Percentiles rank a stretch among this genome's conserved stretches.
Evolutionary conservation across 768 basidiomycete genomes (phyloP).

Genomic region (Sporobolomyces phaffii): DNA sequence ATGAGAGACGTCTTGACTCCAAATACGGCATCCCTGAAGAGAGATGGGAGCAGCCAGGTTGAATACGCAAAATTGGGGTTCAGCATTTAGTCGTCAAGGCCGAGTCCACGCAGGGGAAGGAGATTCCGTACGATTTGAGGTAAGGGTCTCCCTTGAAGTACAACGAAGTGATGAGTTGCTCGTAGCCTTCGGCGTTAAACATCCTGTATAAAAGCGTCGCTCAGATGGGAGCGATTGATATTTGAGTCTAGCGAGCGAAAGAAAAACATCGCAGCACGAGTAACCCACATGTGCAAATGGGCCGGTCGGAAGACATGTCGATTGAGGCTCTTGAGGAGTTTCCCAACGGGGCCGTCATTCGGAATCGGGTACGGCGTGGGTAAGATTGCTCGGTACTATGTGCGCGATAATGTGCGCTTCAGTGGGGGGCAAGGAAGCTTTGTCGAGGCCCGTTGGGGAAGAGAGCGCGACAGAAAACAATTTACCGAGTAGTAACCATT

Average conservation of each 20-base stretch:
- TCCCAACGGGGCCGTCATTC: conserved; percentile 29
- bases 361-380: conserved; percentile 40
- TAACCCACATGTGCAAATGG: conserved; percentile 63
- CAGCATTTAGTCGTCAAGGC: no score
- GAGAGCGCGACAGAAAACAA: no score
- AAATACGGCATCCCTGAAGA: conserved; percentile 60
- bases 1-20: conserved; percentile 74
- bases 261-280: neutral
- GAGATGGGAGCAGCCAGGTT: no score
- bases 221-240: no score
- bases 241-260: neutral
- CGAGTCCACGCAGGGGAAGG: no score
- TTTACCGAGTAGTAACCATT: conserved; percentile 39
- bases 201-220: conserved; percentile 16
- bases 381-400: conserved; percentile 34
- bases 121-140: conserved; percentile 49
- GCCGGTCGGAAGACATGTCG: conserved; percentile 74
- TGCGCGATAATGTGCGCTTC: neutral
- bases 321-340: conserved; percentile 53
- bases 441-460: neutral
- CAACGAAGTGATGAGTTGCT: conserved; percentile 65
- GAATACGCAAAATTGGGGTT: no score
- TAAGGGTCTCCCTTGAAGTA: conserved; percentile 68
- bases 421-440: neutral
- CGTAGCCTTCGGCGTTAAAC: conserved; percentile 59